phyloP scores from a whole-genome alignment of 176 grass and related monocot genomes.

The Oropetium thomaeum region DNA sequence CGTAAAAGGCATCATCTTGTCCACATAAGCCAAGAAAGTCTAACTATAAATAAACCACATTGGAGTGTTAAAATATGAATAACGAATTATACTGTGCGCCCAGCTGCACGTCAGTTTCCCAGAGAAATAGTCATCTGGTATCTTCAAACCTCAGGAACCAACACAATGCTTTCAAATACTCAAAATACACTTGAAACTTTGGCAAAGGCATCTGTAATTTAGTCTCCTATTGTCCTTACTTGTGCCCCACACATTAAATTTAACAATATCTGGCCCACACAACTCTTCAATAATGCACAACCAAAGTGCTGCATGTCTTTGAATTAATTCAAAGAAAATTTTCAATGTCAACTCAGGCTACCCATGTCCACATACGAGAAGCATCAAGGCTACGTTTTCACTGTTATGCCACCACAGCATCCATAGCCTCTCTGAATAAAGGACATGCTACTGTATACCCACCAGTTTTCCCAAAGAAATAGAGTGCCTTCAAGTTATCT shows the following conservation, averaged over 20 bases:
- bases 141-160: not conserved
- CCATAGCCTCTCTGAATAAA: too few relatives aligned
- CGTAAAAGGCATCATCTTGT: not conserved
- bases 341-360: not conserved
- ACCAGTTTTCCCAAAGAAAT: too few relatives aligned
- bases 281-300: not conserved
- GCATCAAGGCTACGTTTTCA: too few relatives aligned
- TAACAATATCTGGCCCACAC: not conserved
- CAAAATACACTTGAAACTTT: not conserved
- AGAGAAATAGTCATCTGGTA: too few relatives aligned
- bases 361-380: too few relatives aligned
- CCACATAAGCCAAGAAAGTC: not conserved
- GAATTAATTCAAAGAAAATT: not conserved
- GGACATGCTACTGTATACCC: too few relatives aligned
- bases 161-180: not conserved
- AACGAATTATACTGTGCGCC: not conserved
- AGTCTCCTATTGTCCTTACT: not conserved
- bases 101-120: not conserved
- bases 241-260: not conserved
- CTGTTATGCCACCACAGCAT: too few relatives aligned
- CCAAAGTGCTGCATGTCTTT: not conserved
- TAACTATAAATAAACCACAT: not conserved
- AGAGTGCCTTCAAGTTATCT: too few relatives aligned
- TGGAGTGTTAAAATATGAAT: not conserved
- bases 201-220: not conserved